phyloP scores from a whole-genome alignment of 1,284 basidiomycete species.

The Earliella scabrosa region DNA sequence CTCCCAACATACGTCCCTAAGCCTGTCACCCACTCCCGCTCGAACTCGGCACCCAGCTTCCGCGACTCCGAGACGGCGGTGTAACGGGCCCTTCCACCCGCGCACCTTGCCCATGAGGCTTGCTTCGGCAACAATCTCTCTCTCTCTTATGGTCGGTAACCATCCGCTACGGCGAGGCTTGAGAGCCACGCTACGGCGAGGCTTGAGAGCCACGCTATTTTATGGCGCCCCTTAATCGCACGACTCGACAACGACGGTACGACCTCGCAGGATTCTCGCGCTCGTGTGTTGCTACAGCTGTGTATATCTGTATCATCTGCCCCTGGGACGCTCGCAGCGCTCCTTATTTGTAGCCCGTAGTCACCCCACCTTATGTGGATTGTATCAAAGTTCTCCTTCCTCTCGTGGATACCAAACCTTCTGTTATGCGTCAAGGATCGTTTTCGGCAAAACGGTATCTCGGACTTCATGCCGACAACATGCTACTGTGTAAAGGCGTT shows the following conservation, averaged over 20 bases:
- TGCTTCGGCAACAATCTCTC: too few relatives aligned
- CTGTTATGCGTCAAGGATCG: too few relatives aligned
- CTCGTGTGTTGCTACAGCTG: slow-evolving; percentile 13
- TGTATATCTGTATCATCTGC: slow-evolving; percentile 13
- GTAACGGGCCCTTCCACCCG: not conserved
- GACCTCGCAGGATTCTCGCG: slow-evolving; percentile 14
- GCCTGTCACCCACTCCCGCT: slow-evolving; percentile 12
- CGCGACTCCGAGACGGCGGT: slow-evolving; percentile 21
- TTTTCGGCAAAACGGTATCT: too few relatives aligned
- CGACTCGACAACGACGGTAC: slow-evolving; percentile 16
- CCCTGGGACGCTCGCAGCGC: slow-evolving; percentile 1
- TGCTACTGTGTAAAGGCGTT: too few relatives aligned
- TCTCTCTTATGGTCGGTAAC: too few relatives aligned
- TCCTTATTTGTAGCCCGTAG: slow-evolving; percentile 24
- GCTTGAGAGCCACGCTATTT: not conserved
- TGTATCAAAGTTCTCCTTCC: slow-evolving; percentile 11
- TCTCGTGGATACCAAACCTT: too few relatives aligned
- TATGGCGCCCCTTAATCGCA: slow-evolving; percentile 2
- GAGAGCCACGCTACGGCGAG: not conserved
- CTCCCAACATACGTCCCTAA: slow-evolving; percentile 54
- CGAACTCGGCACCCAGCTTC: slow-evolving; percentile 14
- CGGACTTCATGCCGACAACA: too few relatives aligned
- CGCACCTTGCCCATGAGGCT: not conserved
- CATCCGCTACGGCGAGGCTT: too few relatives aligned
- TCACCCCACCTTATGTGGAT: slow-evolving; percentile 2